Percentiles rank a stretch among this genome's conserved stretches.
These are phyloP conservation scores for Auricularia sp. DNA, from an alignment of 768 basidiomycete species.

Conservation along the genomic window DNA sequence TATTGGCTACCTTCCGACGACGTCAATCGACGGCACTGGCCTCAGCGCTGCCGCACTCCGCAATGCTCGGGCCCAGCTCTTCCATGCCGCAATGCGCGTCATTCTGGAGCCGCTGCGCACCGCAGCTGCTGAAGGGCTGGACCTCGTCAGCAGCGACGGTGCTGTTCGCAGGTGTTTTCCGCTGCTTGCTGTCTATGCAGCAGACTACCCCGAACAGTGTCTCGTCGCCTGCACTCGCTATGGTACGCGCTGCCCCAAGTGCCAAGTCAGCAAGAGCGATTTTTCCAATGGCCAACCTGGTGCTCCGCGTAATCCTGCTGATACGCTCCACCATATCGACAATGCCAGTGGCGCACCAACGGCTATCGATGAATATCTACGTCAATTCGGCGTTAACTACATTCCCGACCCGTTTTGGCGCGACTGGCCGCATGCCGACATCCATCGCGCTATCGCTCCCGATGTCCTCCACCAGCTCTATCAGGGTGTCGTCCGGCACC, in stretches of 20 bases:
- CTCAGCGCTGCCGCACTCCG: no score
- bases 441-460: constrained; percentile 10
- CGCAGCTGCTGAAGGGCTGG: no score
- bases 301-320: background rate
- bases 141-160: no score
- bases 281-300: constrained; percentile 3
- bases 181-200: constrained; percentile 16
- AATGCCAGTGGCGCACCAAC: background rate
- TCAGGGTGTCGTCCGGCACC: constrained; percentile 10
- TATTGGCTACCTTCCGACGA: no score
- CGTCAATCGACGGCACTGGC: no score
- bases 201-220: constrained; percentile 16
- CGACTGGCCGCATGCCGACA: constrained; percentile 8
- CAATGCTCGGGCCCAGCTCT: no score
- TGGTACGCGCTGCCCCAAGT: constrained; percentile 14
- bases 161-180: constrained; percentile 10
- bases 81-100: no score
- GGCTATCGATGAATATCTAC: background rate
- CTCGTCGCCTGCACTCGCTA: constrained; percentile 9
- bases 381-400: no score
- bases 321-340: background rate
- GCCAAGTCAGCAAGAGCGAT: constrained; percentile 6
- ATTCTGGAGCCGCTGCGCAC: no score
- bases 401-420: constrained; percentile 12
- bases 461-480: constrained; percentile 15